Base-by-base conservation (phyloP, 2,329 filamentous ascomycete genomes). In the Davidsoniella virescens region DNA sequence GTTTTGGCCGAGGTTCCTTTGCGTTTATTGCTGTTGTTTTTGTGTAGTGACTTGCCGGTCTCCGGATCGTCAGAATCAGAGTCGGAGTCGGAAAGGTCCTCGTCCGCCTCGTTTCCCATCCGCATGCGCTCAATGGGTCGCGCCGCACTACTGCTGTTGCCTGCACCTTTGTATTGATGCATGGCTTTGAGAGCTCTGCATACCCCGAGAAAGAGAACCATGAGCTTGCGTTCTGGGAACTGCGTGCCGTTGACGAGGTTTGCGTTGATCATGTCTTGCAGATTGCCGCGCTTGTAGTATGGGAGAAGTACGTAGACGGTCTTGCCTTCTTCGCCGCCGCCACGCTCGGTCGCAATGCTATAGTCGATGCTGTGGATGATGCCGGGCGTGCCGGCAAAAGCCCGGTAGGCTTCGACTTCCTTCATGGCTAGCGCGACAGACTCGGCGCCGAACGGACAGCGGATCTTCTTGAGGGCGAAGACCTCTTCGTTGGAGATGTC, bases 201-300 rank as follows among this genome's bases (percentile, higher is more conserved):
- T 2, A 98, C 87, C 14, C 92, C 92, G 40, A 95, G 69, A 64
- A 98, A 95, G 53, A 98, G 66, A 52, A 81, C 71, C 87, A 96
- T 90, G 55, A 98, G 70, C 59, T 82, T 75, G 62, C 80, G 76
- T 68, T 96, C 90, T 1, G 90, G 87, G 60, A 98, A 96, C 47
- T 74, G 75, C 37, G 84, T 85, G 63, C 94, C 87, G 65, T 96
- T 96, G 65, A 98, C 90, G 50, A 96, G 71, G 66, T 98, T 98
- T 56, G 92, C 90, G 65, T 98, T 98, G 71, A 98, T 96, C 62
- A 93, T 83, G 67, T 98, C 92, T 68, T 98, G 92, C 37, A 98
- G 73, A 64, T 98, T 98, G 12, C 92, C 92, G 56, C 90, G 75
- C 59, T 87, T 75, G 69, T 95, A 98, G 70, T 96, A 98, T 10